Evolutionary conservation across 1,139 yeast species (phyloP).

Genomic region (Kodamaea plutei): DNA sequence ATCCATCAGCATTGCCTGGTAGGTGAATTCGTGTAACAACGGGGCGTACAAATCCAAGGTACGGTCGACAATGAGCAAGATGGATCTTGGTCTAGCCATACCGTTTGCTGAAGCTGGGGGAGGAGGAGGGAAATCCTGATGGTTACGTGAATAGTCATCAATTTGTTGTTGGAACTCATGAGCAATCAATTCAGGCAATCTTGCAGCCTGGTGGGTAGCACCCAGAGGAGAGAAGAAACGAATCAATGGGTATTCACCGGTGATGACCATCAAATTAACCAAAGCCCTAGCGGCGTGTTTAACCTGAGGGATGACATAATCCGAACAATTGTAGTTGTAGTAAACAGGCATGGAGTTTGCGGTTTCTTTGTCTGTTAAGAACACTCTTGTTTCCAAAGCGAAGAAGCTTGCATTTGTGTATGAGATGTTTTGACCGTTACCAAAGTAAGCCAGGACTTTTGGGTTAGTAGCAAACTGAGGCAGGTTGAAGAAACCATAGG

Average conservation of each 20-base stretch:
- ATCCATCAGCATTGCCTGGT: conserved; percentile 92
- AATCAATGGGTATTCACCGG: conserved; percentile 87
- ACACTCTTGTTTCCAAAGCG: conserved; percentile 39
- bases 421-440: conserved; percentile 24
- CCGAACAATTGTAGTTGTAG: conserved; percentile 64
- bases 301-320: conserved; percentile 57
- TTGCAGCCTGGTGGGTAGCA: conserved; percentile 50
- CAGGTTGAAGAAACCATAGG: conserved; percentile 23
- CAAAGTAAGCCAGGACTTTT: conserved; percentile 29
- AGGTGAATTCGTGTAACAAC: conserved; percentile 84
- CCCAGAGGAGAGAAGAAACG: conserved; percentile 58
- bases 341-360: conserved; percentile 68
- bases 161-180: conserved; percentile 63
- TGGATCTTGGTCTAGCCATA: conserved; percentile 55
- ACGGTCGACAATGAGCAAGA: conserved; percentile 75
- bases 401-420: conserved; percentile 27
- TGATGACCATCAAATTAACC: conserved; percentile 66
- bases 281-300: conserved; percentile 57
- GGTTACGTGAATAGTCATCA: conserved; percentile 68
- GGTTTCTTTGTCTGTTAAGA: conserved; percentile 32
- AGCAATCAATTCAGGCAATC: conserved; percentile 73
- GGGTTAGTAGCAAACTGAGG: conserved; percentile 30
- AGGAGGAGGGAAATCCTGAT: conserved; percentile 62
- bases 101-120: conserved; percentile 32
- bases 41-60: conserved; percentile 83